Conservation (phyloP, 2,329 filamentous ascomycete species). For the Botryotinia calthae region DNA sequence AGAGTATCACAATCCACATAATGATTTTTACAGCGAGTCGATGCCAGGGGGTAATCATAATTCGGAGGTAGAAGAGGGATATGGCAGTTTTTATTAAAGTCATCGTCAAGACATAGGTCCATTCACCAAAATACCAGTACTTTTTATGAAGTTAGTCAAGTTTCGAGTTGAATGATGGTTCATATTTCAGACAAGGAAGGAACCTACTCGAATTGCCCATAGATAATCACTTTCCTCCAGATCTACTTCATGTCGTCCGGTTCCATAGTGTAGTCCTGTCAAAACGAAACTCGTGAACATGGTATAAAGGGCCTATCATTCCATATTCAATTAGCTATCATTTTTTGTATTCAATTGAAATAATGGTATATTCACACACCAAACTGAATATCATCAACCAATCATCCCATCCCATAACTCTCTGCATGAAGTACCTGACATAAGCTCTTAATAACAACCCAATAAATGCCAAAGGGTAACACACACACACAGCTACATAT, state of each 20-base stretch:
- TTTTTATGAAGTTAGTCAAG: not conserved
- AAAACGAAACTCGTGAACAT: not conserved
- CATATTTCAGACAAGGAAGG: not conserved
- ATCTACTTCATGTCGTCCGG: not conserved
- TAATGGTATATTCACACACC: not conserved
- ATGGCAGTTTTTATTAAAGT: not conserved
- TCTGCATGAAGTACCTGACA: not conserved
- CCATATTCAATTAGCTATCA: not conserved
- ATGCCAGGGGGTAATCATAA: not conserved
- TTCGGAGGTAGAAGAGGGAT: slow-evolving; percentile 1
- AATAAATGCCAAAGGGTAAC: not conserved
- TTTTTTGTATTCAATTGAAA: too few relatives aligned
- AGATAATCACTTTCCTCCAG: not conserved
- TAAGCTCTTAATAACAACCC: slow-evolving; percentile 40
- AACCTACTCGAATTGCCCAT: not conserved
- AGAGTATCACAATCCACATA: not conserved
- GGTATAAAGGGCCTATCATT: not conserved
- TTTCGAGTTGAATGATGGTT: not conserved
- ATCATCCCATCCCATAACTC: slow-evolving; percentile 4
- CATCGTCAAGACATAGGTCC: not conserved
- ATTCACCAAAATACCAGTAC: not conserved
- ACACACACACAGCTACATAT: not conserved
- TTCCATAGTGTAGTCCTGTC: not conserved
- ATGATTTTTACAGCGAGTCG: not conserved
- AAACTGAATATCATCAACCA: slow-evolving; percentile 3